phyloP scores from a whole-genome alignment of 2,329 filamentous ascomycete species.

The Dactylonectria macrodidyma region DNA sequence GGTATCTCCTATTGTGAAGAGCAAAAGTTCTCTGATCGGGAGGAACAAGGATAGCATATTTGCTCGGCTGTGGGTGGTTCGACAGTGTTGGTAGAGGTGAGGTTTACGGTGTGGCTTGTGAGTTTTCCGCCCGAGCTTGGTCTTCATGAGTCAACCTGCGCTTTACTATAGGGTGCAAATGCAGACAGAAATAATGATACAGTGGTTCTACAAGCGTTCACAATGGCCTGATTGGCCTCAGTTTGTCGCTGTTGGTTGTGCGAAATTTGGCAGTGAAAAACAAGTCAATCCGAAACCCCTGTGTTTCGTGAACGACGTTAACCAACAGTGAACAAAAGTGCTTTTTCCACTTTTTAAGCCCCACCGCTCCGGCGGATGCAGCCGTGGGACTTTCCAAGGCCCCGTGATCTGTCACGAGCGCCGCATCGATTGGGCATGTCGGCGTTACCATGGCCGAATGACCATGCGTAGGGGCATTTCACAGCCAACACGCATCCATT shows the following conservation, averaged over 20 bases:
- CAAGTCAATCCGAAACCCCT: not conserved
- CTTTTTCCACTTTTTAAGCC: not conserved
- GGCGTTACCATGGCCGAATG: not conserved
- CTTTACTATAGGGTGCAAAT: not conserved
- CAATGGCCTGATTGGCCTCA: not conserved
- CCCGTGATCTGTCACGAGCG: not conserved
- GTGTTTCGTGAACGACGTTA: not conserved
- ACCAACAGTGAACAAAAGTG: constrained; percentile 1
- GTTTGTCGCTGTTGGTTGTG: not conserved
- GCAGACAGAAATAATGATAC: not conserved
- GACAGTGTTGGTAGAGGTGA: not conserved
- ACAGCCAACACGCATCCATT: not conserved
- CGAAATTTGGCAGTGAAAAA: not conserved
- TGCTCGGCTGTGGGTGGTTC: not conserved
- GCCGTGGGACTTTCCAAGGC: not conserved
- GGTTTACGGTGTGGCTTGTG: not conserved
- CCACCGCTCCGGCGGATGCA: not conserved
- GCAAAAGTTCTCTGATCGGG: no score
- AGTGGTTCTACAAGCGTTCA: not conserved
- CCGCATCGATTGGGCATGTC: not conserved
- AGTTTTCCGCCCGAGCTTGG: not conserved
- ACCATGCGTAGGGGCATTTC: not conserved
- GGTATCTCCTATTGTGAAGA: not conserved
- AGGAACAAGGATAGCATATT: not conserved
- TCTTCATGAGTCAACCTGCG: not conserved